Base-by-base conservation (phyloP, 2,329 filamentous ascomycete species). In the Penicillium sp. region DNA sequence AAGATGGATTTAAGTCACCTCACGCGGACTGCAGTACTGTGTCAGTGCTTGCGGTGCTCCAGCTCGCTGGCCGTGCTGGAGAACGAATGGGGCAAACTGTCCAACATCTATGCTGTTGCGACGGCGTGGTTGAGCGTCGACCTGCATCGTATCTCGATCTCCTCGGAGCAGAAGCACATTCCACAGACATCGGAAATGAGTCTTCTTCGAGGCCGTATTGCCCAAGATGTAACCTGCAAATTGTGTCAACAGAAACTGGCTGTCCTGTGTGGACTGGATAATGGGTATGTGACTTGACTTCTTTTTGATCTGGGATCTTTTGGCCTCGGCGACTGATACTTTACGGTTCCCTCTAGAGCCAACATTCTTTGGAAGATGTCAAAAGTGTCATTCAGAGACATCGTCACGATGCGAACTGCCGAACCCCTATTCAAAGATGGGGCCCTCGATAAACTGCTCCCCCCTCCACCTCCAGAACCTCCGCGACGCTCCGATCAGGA, bases 81-180 rank as follows among this genome's bases (percentile, higher is more conserved):
- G 67, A 78, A 78, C 55, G 76, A 77, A 60, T 78, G 76, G 76
- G 75, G 73, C 10, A 75, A 71, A 55, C 62, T 78, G n/a, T 77
- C 75, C 28, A 74, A 69, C 55, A 72, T 74, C 10, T 77, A 78
- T 57, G 71, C 75, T 25, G 68, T 76, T 48, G 70, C 71, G 37
- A 70, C 74, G 33, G 74, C 71, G 51, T 78, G 75, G 75, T 66
- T 76, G 38, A 78, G 75, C 57, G 70, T 77, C 52, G 72, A 78
- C 60, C 66, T 76, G 49, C 70, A 76, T 56, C 75, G 76, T 13
- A 73, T 78, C 30, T 70, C 72, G 4, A 67, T 78, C 28, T 76
- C 75, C 1, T 62, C 70, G 11, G 75, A 77, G 43, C 73, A 70
- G 55, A 77, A 75, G 45, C 71, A 72, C 57, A 72, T 78, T 16